Percentiles rank a stretch among this genome's conserved stretches.
phyloP scores from a whole-genome alignment of 1,284 basidiomycete species.

The Papiliotrema terrestris region DNA sequence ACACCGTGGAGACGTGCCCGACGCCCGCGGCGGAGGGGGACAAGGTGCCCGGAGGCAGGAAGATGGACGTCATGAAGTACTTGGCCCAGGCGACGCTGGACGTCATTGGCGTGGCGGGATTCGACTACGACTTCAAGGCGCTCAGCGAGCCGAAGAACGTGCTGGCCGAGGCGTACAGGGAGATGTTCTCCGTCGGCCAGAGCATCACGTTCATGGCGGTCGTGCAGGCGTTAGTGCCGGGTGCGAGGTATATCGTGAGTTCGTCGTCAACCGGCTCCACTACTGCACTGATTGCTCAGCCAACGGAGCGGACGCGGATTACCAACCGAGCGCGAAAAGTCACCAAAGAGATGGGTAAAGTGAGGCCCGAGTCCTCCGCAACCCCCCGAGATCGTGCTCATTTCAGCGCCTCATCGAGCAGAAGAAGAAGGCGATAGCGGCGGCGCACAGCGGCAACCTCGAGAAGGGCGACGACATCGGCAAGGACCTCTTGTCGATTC shows the following conservation, averaged over 20 bases:
- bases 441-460: slow-evolving; percentile 33
- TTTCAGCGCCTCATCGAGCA: slow-evolving; percentile 55
- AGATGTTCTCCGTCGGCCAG: slow-evolving; percentile 29
- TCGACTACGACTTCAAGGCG: slow-evolving; percentile 60
- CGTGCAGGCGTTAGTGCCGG: slow-evolving; percentile 61
- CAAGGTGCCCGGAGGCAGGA: slow-evolving; percentile 16
- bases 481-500: slow-evolving; percentile 47
- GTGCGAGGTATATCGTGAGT: slow-evolving; percentile 58
- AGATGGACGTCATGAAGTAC: slow-evolving; percentile 60
- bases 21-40: slow-evolving; percentile 20
- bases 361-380: slow-evolving; percentile 12
- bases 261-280: background rate
- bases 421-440: slow-evolving; percentile 48
- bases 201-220: slow-evolving; percentile 56
- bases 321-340: slow-evolving; percentile 50
- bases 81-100: slow-evolving; percentile 65
- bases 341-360: slow-evolving; percentile 58
- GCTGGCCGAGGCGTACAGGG: slow-evolving; percentile 34
- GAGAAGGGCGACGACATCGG: slow-evolving; percentile 52
- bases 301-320: slow-evolving; percentile 43
- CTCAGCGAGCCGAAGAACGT: slow-evolving; percentile 30
- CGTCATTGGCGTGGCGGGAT: slow-evolving; percentile 67
- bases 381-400: background rate
- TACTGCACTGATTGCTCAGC: slow-evolving; percentile 14
- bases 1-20: slow-evolving; percentile 8